These are phyloP conservation scores for Cystofilobasidium capitatum DNA, from an alignment of 768 basidiomycete species.

Conservation along the genomic window DNA sequence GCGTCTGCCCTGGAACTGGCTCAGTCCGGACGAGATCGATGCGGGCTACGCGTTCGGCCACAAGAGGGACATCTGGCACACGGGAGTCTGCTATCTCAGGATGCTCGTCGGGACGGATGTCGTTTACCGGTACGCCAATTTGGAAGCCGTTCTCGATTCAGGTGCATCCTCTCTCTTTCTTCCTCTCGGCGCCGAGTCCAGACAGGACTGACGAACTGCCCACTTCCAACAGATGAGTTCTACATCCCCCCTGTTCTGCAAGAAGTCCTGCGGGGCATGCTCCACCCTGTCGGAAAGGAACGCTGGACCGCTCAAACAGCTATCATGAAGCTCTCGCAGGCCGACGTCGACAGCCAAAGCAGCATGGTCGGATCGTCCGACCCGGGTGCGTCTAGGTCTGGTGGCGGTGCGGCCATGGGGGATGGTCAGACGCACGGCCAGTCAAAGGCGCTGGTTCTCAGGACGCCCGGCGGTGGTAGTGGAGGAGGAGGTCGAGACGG, in stretches of 20 bases:
- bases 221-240: conserved; percentile 29
- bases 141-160: conserved; percentile 35
- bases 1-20: conserved; percentile 50
- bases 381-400: too few species aligned
- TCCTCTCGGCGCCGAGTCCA: too few species aligned
- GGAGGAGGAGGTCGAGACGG: too few species aligned
- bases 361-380: not conserved
- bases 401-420: too few species aligned
- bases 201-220: too few species aligned
- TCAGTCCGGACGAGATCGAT: conserved; percentile 66
- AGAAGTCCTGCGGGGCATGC: conserved; percentile 33
- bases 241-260: conserved; percentile 26
- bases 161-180: conserved; percentile 28
- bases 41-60: conserved; percentile 68
- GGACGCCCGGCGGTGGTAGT: too few species aligned
- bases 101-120: conserved; percentile 76
- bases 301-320: conserved; percentile 34
- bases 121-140: conserved; percentile 40
- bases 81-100: conserved; percentile 68
- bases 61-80: conserved; percentile 69
- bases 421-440: too few species aligned
- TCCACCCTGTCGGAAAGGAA: conserved; percentile 33
- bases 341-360: conserved; percentile 10
- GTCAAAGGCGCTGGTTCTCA: too few species aligned
- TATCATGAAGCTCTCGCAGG: conserved; percentile 18